phyloP scores from a whole-genome alignment of 2,329 filamentous ascomycete species.

The Lecanicillium sp. region DNA sequence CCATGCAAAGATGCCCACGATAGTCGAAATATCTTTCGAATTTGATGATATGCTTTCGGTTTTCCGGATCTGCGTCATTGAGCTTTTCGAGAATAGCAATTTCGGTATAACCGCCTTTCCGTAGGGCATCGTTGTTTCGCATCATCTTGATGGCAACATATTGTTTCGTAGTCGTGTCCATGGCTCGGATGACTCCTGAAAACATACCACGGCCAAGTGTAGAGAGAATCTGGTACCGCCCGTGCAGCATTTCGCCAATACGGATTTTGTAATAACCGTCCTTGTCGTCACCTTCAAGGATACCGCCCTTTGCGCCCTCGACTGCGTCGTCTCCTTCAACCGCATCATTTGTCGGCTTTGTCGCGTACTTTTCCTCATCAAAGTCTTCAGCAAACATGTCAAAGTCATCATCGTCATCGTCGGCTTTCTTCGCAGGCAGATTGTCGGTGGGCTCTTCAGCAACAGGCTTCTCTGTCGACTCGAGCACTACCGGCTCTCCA shows the following conservation, averaged over 20 bases:
- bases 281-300: slow-evolving; percentile 86
- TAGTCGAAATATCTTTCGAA: slow-evolving; percentile 86
- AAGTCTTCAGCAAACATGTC: slow-evolving; percentile 89
- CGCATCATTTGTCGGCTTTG: slow-evolving; percentile 32
- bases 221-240: slow-evolving; percentile 81
- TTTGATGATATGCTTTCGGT: slow-evolving; percentile 85
- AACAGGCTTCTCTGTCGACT: slow-evolving; percentile 17
- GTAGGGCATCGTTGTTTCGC: slow-evolving; percentile 87
- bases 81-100: slow-evolving; percentile 88
- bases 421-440: slow-evolving; percentile 32
- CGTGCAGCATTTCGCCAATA: slow-evolving; percentile 80
- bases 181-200: slow-evolving; percentile 85
- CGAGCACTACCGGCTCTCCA: slow-evolving; percentile 28
- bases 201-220: slow-evolving; percentile 92
- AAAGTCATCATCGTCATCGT: slow-evolving; percentile 62
- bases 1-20: slow-evolving; percentile 91
- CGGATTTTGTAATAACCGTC: slow-evolving; percentile 97
- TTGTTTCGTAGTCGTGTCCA: slow-evolving; percentile 64
- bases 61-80: slow-evolving; percentile 74
- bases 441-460: slow-evolving; percentile 20
- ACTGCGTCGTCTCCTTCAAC: slow-evolving; percentile 43
- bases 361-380: slow-evolving; percentile 56
- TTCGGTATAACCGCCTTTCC: slow-evolving; percentile 88
- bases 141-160: slow-evolving; percentile 97
- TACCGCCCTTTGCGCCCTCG: slow-evolving; percentile 62